Evolutionary conservation across 345 rosid genomes (phyloP).

Genomic region (Pistacia integerrima): DNA sequence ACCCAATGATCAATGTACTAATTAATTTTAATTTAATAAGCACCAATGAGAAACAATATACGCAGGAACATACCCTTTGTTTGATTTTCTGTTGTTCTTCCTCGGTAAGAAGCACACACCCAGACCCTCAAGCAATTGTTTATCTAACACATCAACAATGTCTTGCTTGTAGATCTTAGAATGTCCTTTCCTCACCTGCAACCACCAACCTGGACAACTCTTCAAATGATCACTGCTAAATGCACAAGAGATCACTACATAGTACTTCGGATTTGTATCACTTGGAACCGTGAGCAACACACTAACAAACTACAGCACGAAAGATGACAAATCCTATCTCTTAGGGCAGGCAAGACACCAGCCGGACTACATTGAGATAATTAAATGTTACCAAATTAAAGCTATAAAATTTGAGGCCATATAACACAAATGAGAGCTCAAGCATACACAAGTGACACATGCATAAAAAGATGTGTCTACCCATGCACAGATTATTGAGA

Average conservation of each 20-base stretch:
- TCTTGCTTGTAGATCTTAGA: constrained; percentile 81
- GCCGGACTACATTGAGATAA: neutral
- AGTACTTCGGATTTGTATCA: neutral
- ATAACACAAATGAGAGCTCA: neutral
- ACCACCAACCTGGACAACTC: constrained; percentile 14
- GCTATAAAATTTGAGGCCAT: neutral
- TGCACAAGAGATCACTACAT: neutral
- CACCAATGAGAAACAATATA: neutral
- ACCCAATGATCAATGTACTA: constrained; percentile 21
- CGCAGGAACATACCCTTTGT: constrained; percentile 64
- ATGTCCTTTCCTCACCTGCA: constrained; percentile 89
- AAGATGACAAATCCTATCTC: constrained; percentile 8
- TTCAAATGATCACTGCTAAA: constrained; percentile 14
- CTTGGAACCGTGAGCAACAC: neutral
- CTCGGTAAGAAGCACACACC: constrained; percentile 88
- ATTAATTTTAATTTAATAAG: constrained; percentile 13
- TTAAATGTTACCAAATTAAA: neutral
- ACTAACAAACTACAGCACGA: neutral
- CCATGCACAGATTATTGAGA: neutral
- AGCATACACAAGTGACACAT: neutral
- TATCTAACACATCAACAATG: constrained; percentile 86
- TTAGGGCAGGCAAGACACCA: neutral
- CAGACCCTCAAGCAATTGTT: constrained; percentile 97
- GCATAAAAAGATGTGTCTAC: neutral
- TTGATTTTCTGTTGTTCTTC: constrained; percentile 93